Base-by-base conservation (phyloP, 306 rosid genomes). In the Coriaria nepalensis region DNA sequence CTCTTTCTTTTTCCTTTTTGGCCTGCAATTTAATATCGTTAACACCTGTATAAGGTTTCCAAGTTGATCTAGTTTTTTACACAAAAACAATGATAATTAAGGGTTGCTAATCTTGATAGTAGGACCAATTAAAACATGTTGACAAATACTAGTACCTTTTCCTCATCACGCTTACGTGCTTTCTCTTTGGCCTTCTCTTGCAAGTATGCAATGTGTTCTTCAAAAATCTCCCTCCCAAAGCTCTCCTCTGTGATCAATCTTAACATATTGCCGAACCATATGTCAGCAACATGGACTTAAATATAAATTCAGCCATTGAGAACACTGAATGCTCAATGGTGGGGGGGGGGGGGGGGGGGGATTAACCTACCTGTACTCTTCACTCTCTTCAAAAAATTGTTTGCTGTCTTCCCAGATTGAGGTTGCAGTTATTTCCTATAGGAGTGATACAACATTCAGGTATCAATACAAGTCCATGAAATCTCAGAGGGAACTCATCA, bases 161-260 rank as follows among this genome's bases (percentile, higher is more conserved):
- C 98, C 68, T 82, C 98, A 60, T 92, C 98, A 37, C 98, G 93
- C 70, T 82, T 92, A 39, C 98, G 87, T 62, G 85, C 98, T 67
- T 75, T 92, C 73, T 92, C 98, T 73, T 73, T 85, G 38, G 87
- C 94, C 66, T 82, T 92, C 64, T 82, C 98, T 61, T 73, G 79
- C 9, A 85, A 70, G 70, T 67, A 69, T 15, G 69, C 34, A 50
- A 79, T 61, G 72, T 85, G 77, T 57, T 78, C 94, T 70, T 77
- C 92, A 72, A 92, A 86, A 60, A 79, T 35, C 52, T 92, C 98
- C 72, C 46, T 79, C 40, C 70, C 46, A 33, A 47, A 48, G 67
- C 61, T 79, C 67, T 82, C 98, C 32, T 82, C 94, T 47, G 87
- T 93, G 56, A 92, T 66, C 43, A 78, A 75, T 64, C 98, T 92